Base-by-base conservation (phyloP, 2,329 filamentous ascomycete genomes). In the Alternaria sp. region DNA sequence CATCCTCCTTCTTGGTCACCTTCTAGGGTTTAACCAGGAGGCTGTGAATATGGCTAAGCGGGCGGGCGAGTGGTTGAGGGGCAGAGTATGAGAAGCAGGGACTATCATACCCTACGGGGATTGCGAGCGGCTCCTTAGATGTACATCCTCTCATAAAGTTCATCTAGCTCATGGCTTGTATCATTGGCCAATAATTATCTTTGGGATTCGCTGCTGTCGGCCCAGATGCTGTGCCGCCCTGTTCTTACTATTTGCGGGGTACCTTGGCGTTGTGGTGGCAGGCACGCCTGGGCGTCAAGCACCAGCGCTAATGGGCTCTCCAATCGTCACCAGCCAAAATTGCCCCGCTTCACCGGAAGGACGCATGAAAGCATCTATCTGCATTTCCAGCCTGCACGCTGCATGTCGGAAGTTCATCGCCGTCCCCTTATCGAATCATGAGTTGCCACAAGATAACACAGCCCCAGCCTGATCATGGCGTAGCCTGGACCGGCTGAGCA, bases 11-110 rank as follows among this genome's bases (percentile, higher is more conserved):
- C 3, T 82, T 1, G 84, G 81, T 1, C 62, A 75, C 17, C 15
- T 78, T 2, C 21, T 83, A 3, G 84, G 84, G 0, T 86, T 84
- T 62, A 69, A 80, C 52, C 74, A 80, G 46, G 78, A 81, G 69
- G 79, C 75, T 23, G 59, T 23, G n/a, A 62, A 66, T 36, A 73
- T 68, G 55, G 77, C 75, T 11, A 76, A 78, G 75, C 74, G 76
- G 62, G 81, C 79, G 6, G 81, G 79, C 3, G 76, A 79, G 58
- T 83, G 77, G 77, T 13, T 77, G 54, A 66, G 51, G 11, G 58
- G 44, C 36, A 13, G 58, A 44, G 32, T 23, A 26, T 3, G 15
- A 3, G 5, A 28, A 17, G 30, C 26, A 8, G 30, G 11, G 10
- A 30, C 28, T 11, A 25, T 7, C 6, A 25, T 8, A 25, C 6